Evolutionary conservation across 768 basidiomycete genomes (phyloP), one percentile per base, ranked within the genome.

Genomic region (Termitomyces sp.): DNA sequence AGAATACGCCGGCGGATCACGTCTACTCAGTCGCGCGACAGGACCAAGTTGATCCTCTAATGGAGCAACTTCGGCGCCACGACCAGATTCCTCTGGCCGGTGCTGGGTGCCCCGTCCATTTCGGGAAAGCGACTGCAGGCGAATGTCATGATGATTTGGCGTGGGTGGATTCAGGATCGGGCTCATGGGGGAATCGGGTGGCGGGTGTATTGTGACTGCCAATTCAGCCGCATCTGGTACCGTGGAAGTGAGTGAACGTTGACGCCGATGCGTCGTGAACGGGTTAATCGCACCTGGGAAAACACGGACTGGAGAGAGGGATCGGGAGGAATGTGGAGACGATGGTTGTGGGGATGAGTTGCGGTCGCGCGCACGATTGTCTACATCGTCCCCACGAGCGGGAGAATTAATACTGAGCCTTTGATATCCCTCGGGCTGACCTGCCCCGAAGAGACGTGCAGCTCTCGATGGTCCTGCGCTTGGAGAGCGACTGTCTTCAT

Each of bases 1-100:
- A 6, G 90, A 91, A 71, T 93, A 93, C 17, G 88, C 89, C 24
- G 92, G 92, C 21, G 91, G 91, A 58, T 88, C 86, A 54, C 81
- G 78, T 62, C 84, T 76, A 56, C 73, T 72, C 45, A 82, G 52
- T 22, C 74, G 62, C 15, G 62, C 62, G 24, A 69, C 64, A 53
- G 69, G 57, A 61, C 71, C 65, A 61, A 74, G 62, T 55, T 68
- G 66, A 50, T 73, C 68, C 44, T 70, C 65, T 37, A 56, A 43
- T 41, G 59, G 51, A 12, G 54, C 57, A 35, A 51, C 59, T 45
- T 60, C 65, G 26, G 63, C 60, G 41, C 59, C 63, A 56, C 67
- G 70, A 15, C 66, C 66, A 48, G 63, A 58, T 53, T 74, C 75
- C 21, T 65, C 66, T 24, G 71, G 62, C 50, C 77, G 70, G 52